Evolutionary conservation across 768 basidiomycete genomes (phyloP).

Genomic region (Omphalotus guepiniiformis): DNA sequence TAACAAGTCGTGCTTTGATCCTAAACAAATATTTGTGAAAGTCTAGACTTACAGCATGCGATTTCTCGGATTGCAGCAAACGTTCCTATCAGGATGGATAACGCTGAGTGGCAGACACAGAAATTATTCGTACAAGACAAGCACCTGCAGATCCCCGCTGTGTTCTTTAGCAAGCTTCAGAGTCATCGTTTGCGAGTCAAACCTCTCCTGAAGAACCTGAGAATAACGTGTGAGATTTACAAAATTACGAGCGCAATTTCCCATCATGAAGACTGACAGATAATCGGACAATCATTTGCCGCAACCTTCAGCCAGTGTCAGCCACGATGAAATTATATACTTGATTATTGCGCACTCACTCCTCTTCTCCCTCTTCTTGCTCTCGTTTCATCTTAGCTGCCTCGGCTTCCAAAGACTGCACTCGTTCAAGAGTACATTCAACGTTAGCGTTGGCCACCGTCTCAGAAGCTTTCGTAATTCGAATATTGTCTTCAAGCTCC

Average conservation of each 20-base stretch:
- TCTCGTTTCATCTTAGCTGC: slow-evolving; percentile 15
- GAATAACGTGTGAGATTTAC: neutral
- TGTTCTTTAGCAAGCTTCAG: slow-evolving; percentile 52
- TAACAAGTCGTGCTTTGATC: neutral
- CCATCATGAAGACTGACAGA: neutral
- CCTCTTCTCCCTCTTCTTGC: slow-evolving; percentile 21
- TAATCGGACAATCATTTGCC: neutral
- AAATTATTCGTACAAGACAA: neutral
- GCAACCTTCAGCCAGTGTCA: neutral
- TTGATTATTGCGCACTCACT: slow-evolving; percentile 11
- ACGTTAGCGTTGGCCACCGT: neutral
- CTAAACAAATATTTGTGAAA: neutral
- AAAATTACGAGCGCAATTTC: neutral
- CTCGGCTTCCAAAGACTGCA: slow-evolving; percentile 10
- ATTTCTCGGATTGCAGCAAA: slow-evolving; percentile 28
- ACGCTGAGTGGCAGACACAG: slow-evolving; percentile 10
- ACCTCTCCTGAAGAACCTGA: slow-evolving; percentile 53
- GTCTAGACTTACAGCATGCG: slow-evolving; percentile 28
- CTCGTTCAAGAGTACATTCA: slow-evolving; percentile 1
- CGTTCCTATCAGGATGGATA: slow-evolving; percentile 28
- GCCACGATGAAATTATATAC: neutral
- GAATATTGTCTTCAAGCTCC: neutral
- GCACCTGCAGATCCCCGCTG: slow-evolving; percentile 44
- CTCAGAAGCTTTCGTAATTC: neutral
- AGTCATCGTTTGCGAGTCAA: slow-evolving; percentile 52